Base-by-base conservation (phyloP, 139 green algal genomes). In the Desmodesmus armatus region DNA sequence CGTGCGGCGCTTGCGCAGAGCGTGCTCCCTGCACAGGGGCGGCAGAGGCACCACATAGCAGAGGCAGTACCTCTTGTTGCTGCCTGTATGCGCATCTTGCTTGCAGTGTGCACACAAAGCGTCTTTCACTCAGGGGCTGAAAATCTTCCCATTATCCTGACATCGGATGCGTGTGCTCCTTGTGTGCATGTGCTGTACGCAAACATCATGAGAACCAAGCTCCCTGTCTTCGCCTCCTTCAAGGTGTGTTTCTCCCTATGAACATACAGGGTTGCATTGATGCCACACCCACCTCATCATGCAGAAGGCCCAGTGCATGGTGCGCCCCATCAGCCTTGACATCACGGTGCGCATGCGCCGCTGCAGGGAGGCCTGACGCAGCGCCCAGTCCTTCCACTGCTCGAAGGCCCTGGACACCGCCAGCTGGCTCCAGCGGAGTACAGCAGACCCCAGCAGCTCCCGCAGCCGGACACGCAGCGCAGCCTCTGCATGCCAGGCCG, bases 351-450 rank as follows among this genome's bases (percentile, higher is more conserved):
- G 67, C 25, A 65, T 65, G 7, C 44, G 43, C 29, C 79, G 67
- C 25, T 85, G 79, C 79, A 85, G 65, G 15, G 43, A 43, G 1
- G 79, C 79, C 5, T 49, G 43, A 13, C 37, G 5, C 17, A 85
- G 79, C 15, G 79, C 79, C 79, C 79, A 85, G 41, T 67, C 27
- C 43, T 67, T 77, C 79, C 79, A 85, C 79, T 75, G 65, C 63
- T 53, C 79, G 41, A 85, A 85, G 1, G 79, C 65, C 7, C 62
- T 60, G 25, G 78, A 69, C 69, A 75, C 4, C 23, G 43, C 23
- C 29, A 85, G 33, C 5, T 85, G 65, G 41, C 43, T 67, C 79
- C 79, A 85, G 79, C 65, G 79, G 43, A 55, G 62, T 23, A 85
- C 21, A 29, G 41, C 37, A 2, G 19, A 23, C 15, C 37, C 13